phyloP scores from a whole-genome alignment of 1,284 basidiomycete species.

The Pascua sp. region DNA sequence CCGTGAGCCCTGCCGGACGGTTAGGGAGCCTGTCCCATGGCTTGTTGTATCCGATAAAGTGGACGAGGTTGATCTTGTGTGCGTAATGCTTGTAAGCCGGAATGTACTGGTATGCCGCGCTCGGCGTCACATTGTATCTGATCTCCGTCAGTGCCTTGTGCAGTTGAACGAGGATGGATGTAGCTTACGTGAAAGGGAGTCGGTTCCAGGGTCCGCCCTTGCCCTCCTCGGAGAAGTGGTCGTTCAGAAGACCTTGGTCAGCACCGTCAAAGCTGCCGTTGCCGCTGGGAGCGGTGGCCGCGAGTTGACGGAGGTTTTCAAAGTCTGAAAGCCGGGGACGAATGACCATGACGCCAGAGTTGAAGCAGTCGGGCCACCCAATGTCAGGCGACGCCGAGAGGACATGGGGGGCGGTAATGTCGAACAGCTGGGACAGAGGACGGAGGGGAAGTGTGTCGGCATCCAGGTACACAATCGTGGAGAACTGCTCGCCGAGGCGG shows the following conservation, averaged over 20 bases:
- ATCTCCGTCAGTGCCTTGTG: neutral
- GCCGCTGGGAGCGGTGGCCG: constrained; percentile 14
- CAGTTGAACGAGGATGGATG: neutral
- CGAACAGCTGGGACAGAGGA: constrained; percentile 84
- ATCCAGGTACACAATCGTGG: constrained; percentile 90
- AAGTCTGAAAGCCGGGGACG: constrained; percentile 80
- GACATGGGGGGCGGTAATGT: constrained; percentile 49
- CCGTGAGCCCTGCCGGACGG: constrained; percentile 53
- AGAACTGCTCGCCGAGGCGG: constrained; percentile 73
- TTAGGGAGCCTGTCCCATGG: constrained; percentile 76
- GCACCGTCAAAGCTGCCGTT: constrained; percentile 95
- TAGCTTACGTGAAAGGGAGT: constrained; percentile 69
- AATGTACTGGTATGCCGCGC: constrained; percentile 96
- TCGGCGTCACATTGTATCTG: constrained; percentile 90
- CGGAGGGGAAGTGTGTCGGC: constrained; percentile 89
- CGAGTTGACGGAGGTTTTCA: constrained; percentile 58
- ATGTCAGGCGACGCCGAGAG: constrained; percentile 87
- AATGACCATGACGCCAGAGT: constrained; percentile 89
- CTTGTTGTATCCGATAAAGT: constrained; percentile 92
- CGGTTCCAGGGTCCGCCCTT: constrained; percentile 81
- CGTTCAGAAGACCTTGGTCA: constrained; percentile 92
- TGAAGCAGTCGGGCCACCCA: constrained; percentile 99
- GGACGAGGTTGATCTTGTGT: constrained; percentile 78
- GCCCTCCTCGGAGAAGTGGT: constrained; percentile 63
- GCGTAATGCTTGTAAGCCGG: constrained; percentile 94